A percentile compares a stretch with the other conserved stretches of the same genome.
phyloP scores from a whole-genome alignment of 306 rosid genomes.

The Ormosia semicastrata region DNA sequence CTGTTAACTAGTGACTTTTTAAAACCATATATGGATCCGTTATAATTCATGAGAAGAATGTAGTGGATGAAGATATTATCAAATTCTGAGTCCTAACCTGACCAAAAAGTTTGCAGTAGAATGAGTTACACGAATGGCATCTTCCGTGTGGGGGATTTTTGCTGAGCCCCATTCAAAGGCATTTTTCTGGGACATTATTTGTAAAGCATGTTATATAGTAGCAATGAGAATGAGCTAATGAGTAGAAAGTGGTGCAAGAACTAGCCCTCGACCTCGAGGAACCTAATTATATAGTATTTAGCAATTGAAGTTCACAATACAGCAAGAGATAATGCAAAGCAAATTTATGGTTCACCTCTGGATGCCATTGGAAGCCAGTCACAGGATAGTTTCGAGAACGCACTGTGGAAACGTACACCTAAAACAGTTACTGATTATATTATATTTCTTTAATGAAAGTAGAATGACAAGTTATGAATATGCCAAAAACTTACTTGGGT shows the following conservation, averaged over 20 bases:
- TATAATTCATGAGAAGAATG: neutral
- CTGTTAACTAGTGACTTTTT: neutral
- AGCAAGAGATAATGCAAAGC: neutral
- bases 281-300: neutral
- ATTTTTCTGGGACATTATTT: slow-evolving; percentile 67
- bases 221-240: neutral
- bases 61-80: neutral
- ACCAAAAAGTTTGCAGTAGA: slow-evolving; percentile 67
- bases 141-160: slow-evolving; percentile 74
- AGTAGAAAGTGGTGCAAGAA: neutral
- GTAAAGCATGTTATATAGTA: neutral
- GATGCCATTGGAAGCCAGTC: slow-evolving; percentile 80
- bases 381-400: slow-evolving; percentile 58
- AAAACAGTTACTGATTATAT: slow-evolving; percentile 19
- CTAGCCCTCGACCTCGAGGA: neutral
- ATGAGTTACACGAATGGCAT: slow-evolving; percentile 81
- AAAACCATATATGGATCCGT: neutral
- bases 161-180: slow-evolving; percentile 82
- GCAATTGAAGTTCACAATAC: neutral
- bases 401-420: slow-evolving; percentile 71
- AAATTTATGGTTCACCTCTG: slow-evolving; percentile 54
- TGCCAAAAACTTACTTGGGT: neutral
- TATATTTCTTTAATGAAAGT: neutral
- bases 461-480: neutral
- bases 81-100: slow-evolving; percentile 59